A percentile compares a stretch with the other conserved stretches of the same genome.
Conservation (phyloP, 2,329 filamentous ascomycete genomes). For the Colletotrichum gigasporum region DNA sequence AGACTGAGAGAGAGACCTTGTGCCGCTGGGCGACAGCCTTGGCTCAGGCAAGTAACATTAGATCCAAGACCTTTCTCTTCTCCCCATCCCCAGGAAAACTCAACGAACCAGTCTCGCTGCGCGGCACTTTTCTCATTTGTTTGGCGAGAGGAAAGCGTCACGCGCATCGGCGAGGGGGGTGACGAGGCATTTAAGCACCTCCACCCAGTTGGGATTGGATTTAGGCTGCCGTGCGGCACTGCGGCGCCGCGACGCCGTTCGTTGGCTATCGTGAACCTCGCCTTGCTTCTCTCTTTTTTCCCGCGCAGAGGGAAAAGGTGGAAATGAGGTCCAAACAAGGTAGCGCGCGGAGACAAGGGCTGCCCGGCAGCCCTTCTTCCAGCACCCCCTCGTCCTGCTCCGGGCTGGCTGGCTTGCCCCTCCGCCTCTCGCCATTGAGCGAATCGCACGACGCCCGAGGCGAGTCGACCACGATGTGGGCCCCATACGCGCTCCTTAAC, state of each 20-base stretch:
- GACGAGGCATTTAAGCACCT: too few species aligned
- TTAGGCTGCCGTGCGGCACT: not conserved
- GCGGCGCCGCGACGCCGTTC: not conserved
- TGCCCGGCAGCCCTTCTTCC: not conserved
- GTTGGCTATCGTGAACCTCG: too few species aligned
- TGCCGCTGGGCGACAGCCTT: constrained; percentile 3
- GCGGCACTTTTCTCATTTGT: not conserved
- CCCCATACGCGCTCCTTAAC: constrained; percentile 6
- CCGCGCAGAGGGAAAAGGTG: not conserved
- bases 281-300: not conserved
- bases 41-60: constrained; percentile 8
- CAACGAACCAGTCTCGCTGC: not conserved
- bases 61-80: not conserved
- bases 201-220: too few species aligned
- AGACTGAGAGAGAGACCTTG: not conserved
- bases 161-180: too few species aligned
- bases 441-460: not conserved
- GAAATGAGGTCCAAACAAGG: constrained; percentile 25
- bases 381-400: not conserved
- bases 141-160: too few species aligned
- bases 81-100: not conserved
- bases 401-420: not conserved
- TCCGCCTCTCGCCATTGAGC: not conserved
- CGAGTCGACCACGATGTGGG: not conserved
- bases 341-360: not conserved